Conservation (phyloP, 345 rosid genomes). For the Hibiscus mutabilis region DNA sequence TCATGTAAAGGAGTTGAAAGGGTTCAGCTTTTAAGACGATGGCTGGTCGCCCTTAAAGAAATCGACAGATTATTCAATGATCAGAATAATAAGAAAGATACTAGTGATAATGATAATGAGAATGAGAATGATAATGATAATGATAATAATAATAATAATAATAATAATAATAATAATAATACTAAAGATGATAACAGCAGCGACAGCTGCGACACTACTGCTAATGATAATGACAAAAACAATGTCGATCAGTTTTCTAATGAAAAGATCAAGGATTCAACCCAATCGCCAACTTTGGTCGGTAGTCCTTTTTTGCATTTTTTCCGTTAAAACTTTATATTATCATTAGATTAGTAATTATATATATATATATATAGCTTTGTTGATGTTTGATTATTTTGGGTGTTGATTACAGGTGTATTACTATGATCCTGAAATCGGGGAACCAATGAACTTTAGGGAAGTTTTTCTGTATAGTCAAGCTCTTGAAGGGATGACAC, state of each 20-base stretch:
- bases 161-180: conserved; percentile 5
- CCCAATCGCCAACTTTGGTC: conserved; percentile 41
- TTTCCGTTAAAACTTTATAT: neutral
- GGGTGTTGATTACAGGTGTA: conserved; percentile 41
- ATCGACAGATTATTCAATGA: conserved; percentile 45
- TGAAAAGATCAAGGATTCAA: conserved; percentile 57
- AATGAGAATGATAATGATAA: too few relatives aligned
- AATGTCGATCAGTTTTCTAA: conserved; percentile 21
- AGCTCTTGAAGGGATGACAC: conserved; percentile 91
- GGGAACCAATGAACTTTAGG: conserved; percentile 57
- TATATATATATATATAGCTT: too few relatives aligned
- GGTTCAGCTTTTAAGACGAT: conserved; percentile 65
- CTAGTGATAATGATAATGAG: neutral
- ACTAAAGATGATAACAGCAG: conserved; percentile 8
- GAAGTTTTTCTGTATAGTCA: conserved; percentile 84
- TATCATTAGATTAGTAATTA: neutral
- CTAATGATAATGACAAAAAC: conserved; percentile 5
- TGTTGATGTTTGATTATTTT: neutral
- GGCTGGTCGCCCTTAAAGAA: conserved; percentile 89
- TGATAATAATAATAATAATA: conserved; percentile 6
- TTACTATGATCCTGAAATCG: conserved; percentile 65
- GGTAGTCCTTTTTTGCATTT: conserved; percentile 10
- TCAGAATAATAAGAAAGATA: neutral
- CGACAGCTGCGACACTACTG: neutral
- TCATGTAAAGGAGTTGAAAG: conserved; percentile 85